Conservation (phyloP, 1,284 basidiomycete species). For the Rhizoctonia solani region DNA sequence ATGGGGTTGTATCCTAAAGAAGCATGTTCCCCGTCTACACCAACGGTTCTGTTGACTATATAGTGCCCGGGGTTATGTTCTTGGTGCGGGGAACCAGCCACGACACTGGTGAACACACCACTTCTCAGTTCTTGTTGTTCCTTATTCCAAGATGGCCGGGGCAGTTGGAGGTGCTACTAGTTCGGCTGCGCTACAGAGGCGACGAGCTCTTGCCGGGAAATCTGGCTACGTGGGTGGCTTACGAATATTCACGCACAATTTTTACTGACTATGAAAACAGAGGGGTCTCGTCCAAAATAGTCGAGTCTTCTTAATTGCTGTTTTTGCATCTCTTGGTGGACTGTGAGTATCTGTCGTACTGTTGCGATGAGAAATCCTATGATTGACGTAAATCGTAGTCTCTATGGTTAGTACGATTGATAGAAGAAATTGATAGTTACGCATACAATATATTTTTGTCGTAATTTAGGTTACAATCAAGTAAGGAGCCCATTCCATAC, state of each 20-base stretch:
- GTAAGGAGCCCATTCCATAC: conserved; percentile 44
- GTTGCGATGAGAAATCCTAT: conserved; percentile 9
- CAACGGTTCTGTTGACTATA: conserved; percentile 18
- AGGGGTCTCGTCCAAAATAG: conserved; percentile 64
- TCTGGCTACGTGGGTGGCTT: conserved; percentile 64
- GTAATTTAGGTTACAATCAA: conserved; percentile 61
- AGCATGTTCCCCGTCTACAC: neutral
- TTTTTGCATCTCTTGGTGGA: conserved; percentile 74
- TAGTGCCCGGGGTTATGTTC: neutral
- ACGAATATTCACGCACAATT: neutral
- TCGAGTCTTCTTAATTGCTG: conserved; percentile 62
- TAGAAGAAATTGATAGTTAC: neutral
- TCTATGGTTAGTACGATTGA: conserved; percentile 53
- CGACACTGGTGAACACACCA: neutral
- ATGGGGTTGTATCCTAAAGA: conserved; percentile 10
- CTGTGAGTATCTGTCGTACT: conserved; percentile 54
- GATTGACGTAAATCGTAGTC: conserved; percentile 44
- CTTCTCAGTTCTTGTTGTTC: neutral
- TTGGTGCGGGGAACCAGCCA: conserved; percentile 1
- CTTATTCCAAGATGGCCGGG: conserved; percentile 34
- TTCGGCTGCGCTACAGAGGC: conserved; percentile 50
- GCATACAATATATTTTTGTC: neutral
- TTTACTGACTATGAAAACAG: conserved; percentile 45
- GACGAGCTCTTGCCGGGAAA: conserved; percentile 60
- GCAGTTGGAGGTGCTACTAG: conserved; percentile 25